Evolutionary conservation across 2,329 filamentous ascomycete genomes (phyloP).

Genomic region (Zymoseptoria passerinii): DNA sequence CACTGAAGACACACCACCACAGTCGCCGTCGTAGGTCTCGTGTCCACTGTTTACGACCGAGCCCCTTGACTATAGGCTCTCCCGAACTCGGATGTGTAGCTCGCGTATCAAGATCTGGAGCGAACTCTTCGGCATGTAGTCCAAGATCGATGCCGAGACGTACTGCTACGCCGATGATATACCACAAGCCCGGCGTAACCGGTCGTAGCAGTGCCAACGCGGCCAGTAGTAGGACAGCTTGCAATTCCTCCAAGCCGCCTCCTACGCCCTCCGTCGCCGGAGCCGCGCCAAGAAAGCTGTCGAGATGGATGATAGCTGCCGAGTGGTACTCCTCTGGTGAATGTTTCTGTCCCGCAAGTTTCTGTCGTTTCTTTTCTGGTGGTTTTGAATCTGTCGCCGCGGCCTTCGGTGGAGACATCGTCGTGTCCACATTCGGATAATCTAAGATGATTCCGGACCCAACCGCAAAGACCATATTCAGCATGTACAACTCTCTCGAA

Average conservation of each 20-base stretch:
- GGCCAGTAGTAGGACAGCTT: slow-evolving; percentile 83
- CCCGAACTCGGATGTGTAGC: slow-evolving; percentile 10
- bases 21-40: slow-evolving; percentile 77
- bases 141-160: slow-evolving; percentile 85
- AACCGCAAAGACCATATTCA: slow-evolving; percentile 97
- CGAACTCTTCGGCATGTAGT: slow-evolving; percentile 78
- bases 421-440: slow-evolving; percentile 30
- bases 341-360: slow-evolving; percentile 41
- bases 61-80: slow-evolving; percentile 11
- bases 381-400: slow-evolving; percentile 18
- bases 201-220: slow-evolving; percentile 86
- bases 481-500: slow-evolving; percentile 77
- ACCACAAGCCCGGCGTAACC: slow-evolving; percentile 90
- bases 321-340: slow-evolving; percentile 96
- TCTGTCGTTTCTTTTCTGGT: slow-evolving; percentile 42
- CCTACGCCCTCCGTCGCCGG: slow-evolving; percentile 59
- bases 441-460: slow-evolving; percentile 85
- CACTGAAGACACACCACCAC: slow-evolving; percentile 96
- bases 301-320: slow-evolving; percentile 83
- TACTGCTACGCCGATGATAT: slow-evolving; percentile 90
- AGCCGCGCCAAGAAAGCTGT: slow-evolving; percentile 68
- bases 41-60: slow-evolving; percentile 69
- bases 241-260: slow-evolving; percentile 85
- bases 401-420: slow-evolving; percentile 26
- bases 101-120: slow-evolving; percentile 46